Base-by-base conservation (phyloP, 2,329 filamentous ascomycete species). In the Tolypocladium tundrense region DNA sequence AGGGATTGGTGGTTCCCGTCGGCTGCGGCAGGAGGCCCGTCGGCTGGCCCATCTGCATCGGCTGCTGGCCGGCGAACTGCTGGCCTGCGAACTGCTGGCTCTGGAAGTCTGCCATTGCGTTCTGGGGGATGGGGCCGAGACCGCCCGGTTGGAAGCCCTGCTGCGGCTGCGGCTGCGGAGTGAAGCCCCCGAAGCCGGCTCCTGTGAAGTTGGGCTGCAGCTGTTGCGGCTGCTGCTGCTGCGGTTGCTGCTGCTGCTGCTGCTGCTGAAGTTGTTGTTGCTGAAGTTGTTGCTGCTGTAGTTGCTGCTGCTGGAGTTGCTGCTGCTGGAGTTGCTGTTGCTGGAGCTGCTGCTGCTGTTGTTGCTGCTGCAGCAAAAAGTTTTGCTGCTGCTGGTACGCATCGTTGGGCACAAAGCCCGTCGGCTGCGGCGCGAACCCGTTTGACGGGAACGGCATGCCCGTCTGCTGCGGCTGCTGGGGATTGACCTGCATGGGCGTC, bases 181-280 rank as follows among this genome's bases (percentile, higher is more conserved):
- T 84, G 69, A 90, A 96, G 2, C 90, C 90, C 43, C 90, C 91
- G 69, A 96, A 96, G 0, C 90, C 90, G 59, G 88, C 86, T 1
- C 90, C 91, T 0, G 90, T 78, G 66, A 78, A 80, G 65, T 71
- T 77, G 43, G 75, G 75, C 63, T 78, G 79, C 52, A 78, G 64
- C 59, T 73, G 74, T 41, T 75, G 75, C 14, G 72, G 70, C 43
- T 72, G 67, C 40, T 73, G 74, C 63, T 73, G 77, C 53, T 69
- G 69, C 56, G 70, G 72, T 35, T 71, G 68, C 57, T 68, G 72
- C 55, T 63, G 64, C 40, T 42, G 31, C 57, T 71, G 62, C 45
- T 48, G 48, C 11, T 60, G 41, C 57, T 73, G 42, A 55, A 73
- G 73, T 43, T 69, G 69, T 56, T 70, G 72, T 33, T 71, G 68